These are phyloP conservation scores for Fomitiporia mediterranea DNA, from an alignment of 1,284 basidiomycete species.

Conservation along the genomic window DNA sequence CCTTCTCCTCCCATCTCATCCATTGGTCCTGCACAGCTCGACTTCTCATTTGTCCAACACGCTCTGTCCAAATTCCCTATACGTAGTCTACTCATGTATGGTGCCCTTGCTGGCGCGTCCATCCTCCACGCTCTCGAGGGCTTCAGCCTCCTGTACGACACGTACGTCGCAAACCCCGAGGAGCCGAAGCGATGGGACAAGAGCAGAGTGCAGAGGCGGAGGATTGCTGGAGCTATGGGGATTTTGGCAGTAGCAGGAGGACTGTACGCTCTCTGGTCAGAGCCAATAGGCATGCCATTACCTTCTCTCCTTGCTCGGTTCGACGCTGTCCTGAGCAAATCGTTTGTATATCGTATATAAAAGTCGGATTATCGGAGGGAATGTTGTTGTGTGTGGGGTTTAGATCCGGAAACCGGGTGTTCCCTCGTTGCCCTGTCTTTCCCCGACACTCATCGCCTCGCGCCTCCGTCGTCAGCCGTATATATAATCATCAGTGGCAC, in stretches of 20 bases:
- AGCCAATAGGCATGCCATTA: slow-evolving; percentile 50
- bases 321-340: slow-evolving; percentile 32
- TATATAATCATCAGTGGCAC: neutral
- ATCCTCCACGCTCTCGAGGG: slow-evolving; percentile 60
- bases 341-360: slow-evolving; percentile 22
- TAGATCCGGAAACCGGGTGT: too few relatives aligned
- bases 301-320: slow-evolving; percentile 46
- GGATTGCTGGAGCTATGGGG: slow-evolving; percentile 32
- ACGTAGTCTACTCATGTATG: slow-evolving; percentile 56
- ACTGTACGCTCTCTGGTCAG: slow-evolving; percentile 46
- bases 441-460: too few relatives aligned
- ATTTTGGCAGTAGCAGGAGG: slow-evolving; percentile 51
- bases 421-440: too few relatives aligned
- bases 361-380: neutral
- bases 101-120: slow-evolving; percentile 47
- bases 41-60: slow-evolving; percentile 71
- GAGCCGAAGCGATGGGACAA: slow-evolving; percentile 24
- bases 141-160: slow-evolving; percentile 45
- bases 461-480: neutral
- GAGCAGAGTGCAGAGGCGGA: slow-evolving; percentile 28
- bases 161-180: slow-evolving; percentile 31
- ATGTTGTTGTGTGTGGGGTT: too few relatives aligned
- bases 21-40: slow-evolving; percentile 66
- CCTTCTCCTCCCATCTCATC: slow-evolving; percentile 43
- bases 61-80: slow-evolving; percentile 56